Evolutionary conservation across 176 grass and related monocot species (phyloP).

Genomic region (Neostapfia colusana): DNA sequence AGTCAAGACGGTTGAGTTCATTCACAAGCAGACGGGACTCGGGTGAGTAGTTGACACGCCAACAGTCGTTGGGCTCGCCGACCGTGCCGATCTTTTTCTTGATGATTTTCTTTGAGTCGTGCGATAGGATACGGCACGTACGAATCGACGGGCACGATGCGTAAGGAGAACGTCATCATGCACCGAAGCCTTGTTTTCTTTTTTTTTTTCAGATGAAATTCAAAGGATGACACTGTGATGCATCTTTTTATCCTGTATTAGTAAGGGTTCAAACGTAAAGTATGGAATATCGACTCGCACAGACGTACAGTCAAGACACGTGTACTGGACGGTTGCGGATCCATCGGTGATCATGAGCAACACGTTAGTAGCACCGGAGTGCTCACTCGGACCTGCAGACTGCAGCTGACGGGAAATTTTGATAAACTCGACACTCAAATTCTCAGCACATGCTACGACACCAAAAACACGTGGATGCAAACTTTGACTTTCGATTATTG

Average conservation of each 20-base stretch:
- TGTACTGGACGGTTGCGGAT: background rate
- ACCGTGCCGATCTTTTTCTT: background rate
- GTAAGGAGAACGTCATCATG: background rate
- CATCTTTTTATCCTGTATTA: background rate
- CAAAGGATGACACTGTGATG: background rate
- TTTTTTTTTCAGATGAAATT: background rate
- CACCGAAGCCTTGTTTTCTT: background rate
- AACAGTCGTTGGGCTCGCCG: background rate
- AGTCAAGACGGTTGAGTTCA: conserved; percentile 39
- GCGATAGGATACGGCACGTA: background rate
- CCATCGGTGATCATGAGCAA: background rate
- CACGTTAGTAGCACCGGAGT: background rate
- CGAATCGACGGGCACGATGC: background rate
- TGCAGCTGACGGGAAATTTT: background rate
- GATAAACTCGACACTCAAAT: background rate
- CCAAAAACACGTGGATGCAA: conserved; percentile 14
- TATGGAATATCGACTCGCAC: background rate
- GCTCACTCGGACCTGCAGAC: background rate
- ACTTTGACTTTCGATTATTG: background rate
- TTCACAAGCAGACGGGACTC: background rate
- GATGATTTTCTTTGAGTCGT: background rate
- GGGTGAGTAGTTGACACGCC: conserved; percentile 36
- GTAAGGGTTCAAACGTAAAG: background rate
- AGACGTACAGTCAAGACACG: background rate
- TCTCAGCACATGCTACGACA: background rate